Base-by-base conservation (phyloP, 164 flowering plant genomes). In the Magnolia sinica region DNA sequence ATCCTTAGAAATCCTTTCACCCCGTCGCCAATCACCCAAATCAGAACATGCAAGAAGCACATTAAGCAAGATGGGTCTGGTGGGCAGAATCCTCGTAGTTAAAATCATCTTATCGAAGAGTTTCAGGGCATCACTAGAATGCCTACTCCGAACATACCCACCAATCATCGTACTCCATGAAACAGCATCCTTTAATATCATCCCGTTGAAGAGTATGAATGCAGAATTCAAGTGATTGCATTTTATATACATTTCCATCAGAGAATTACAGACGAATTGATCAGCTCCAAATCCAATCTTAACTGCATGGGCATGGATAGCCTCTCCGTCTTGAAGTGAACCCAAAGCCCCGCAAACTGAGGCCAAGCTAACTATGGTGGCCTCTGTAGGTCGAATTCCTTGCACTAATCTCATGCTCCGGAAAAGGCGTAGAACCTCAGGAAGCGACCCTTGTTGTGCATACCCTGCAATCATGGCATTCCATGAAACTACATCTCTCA, bases 111-210 rank as follows among this genome's bases (percentile, higher is more conserved):
- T 9, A 16, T 73, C 14, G 29, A 78, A 78, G 27, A 78, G 72
- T 20, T 10, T 19, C 7, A 78, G 55, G 29, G 80, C 76, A 31
- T 55, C 73, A 3, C 20, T 67, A 14, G 63, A 52, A 22, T 68
- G 66, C 19, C 73, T 68, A 68, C 73, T 55, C 31, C 51, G 67
- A 11, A 73, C 72, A 68, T 19, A 78, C 5, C 80, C 80, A 29
- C 76, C 80, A 20, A 78, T 78, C 73, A 78, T 78, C 3, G 76
- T 72, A 24, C 75, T 78, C 80, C 80, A 78, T 13, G 80, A 66
- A 73, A 67, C 72, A 67, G 65, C 51, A 68, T 78, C 76, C 64
- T 68, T 78, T 13, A 5, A 45, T 27, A 10, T 29, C 76, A 72
- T 24, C 4, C 14, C 20, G 13, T 68, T 23, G 67, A 78, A 78